These are phyloP conservation scores for Ophiostoma ulmi DNA, from an alignment of 2,329 filamentous ascomycete species.

Conservation along the genomic window DNA sequence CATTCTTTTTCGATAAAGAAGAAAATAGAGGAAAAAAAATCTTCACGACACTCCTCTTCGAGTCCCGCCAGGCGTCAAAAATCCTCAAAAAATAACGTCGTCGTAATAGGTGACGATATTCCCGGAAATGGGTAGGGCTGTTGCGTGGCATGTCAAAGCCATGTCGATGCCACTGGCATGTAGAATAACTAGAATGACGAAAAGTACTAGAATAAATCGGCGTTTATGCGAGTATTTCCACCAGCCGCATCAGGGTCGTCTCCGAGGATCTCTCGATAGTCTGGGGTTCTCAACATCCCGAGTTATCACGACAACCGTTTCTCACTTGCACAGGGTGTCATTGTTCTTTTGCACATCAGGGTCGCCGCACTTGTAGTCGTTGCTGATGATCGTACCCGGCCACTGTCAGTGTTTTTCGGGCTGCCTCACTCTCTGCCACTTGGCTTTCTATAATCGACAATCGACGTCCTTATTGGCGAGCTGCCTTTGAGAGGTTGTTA, in stretches of 20 bases:
- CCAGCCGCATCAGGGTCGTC: slow-evolving; percentile 5
- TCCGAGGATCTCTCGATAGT: neutral
- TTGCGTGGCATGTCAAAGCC: slow-evolving; percentile 1
- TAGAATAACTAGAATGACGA: neutral
- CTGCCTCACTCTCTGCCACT: too few species aligned
- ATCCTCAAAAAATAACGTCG: neutral
- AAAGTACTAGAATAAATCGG: neutral
- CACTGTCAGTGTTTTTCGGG: too few species aligned
- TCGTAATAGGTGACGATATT: neutral
- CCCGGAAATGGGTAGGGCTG: slow-evolving; percentile 6
- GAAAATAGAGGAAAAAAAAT: neutral
- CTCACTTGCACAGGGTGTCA: too few species aligned
- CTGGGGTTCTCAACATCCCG: too few species aligned
- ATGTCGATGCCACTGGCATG: slow-evolving; percentile 3
- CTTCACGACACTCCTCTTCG: neutral
- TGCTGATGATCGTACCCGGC: too few species aligned
- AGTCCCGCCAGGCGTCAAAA: neutral
- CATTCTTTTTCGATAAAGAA: too few species aligned
- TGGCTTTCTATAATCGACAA: too few species aligned
- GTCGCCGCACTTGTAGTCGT: too few species aligned
- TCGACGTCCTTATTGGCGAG: too few species aligned
- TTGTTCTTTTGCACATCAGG: too few species aligned
- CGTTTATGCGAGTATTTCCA: neutral
- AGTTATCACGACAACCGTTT: too few species aligned
- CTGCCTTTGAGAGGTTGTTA: too few species aligned